These are phyloP conservation scores for Kodamaea alishanica DNA, from an alignment of 1,139 yeast species.

Conservation along the genomic window DNA sequence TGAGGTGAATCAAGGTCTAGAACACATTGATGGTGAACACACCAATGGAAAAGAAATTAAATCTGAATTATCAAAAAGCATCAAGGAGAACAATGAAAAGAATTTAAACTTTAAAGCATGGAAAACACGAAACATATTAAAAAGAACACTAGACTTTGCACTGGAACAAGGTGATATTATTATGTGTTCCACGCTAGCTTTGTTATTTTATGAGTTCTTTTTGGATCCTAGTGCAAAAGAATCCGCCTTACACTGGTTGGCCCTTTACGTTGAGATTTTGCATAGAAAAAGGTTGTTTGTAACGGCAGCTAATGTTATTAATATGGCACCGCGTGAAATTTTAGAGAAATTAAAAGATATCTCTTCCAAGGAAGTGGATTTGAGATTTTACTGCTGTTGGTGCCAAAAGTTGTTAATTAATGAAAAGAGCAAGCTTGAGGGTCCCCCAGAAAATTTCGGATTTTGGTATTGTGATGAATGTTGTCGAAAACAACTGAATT, in stretches of 20 bases:
- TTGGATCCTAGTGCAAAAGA: conserved; percentile 19
- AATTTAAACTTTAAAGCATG: conserved; percentile 23
- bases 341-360: conserved; percentile 40
- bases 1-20: conserved; percentile 13
- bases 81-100: conserved; percentile 15
- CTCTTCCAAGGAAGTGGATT: conserved; percentile 52
- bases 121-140: conserved; percentile 29
- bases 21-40: conserved; percentile 1
- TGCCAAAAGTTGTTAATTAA: conserved; percentile 66
- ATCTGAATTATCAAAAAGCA: conserved; percentile 34
- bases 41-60: conserved; percentile 9
- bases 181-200: conserved; percentile 56
- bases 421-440: conserved; percentile 46
- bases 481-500: conserved; percentile 54
- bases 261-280: conserved; percentile 55
- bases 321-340: conserved; percentile 37
- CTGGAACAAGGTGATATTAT: conserved; percentile 62
- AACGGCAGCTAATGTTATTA: conserved; percentile 56
- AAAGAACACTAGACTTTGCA: conserved; percentile 51
- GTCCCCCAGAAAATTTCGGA: conserved; percentile 41
- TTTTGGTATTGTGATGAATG: conserved; percentile 87
- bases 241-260: conserved; percentile 52
- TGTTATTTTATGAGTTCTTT: conserved; percentile 48
- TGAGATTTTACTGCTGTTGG: conserved; percentile 64
- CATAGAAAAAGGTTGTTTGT: conserved; percentile 52